Conservation (phyloP, 192 early-diverging fungal species). For the Umbelopsis sp. region DNA sequence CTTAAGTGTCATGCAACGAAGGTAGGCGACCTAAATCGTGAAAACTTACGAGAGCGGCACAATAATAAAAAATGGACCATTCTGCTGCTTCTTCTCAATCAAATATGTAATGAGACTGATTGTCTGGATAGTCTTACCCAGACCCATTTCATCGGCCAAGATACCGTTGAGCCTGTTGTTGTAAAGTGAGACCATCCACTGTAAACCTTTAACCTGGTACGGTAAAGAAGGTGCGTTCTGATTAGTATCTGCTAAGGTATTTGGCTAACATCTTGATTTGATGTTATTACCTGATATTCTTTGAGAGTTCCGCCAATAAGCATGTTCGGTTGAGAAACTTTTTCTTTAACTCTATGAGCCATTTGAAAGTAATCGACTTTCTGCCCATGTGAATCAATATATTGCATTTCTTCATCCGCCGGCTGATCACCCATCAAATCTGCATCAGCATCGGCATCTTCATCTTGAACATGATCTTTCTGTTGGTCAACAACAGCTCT, state of each 20-base stretch:
- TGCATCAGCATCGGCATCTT: not conserved
- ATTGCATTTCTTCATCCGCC: slow-evolving; percentile 28
- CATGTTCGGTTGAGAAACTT: slow-evolving; percentile 75
- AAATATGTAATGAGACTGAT: slow-evolving; percentile 94
- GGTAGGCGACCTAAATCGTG: not conserved
- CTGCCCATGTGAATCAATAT: slow-evolving; percentile 43
- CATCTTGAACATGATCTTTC: slow-evolving; percentile 46
- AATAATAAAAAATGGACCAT: slow-evolving; percentile 92
- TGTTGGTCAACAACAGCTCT: slow-evolving; percentile 86
- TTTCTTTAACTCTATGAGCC: slow-evolving; percentile 86
- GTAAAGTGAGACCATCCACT: slow-evolving; percentile 99
- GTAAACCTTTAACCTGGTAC: slow-evolving; percentile 78
- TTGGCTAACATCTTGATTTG: not conserved
- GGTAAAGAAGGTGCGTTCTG: slow-evolving; percentile 9
- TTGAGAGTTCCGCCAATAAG: slow-evolving; percentile 91
- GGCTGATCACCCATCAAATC: slow-evolving; percentile 41
- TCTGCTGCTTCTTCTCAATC: slow-evolving; percentile 91
- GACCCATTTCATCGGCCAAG: slow-evolving; percentile 94
- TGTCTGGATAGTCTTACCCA: slow-evolving; percentile 92
- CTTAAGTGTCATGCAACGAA: not conserved
- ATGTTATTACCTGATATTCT: slow-evolving; percentile 77
- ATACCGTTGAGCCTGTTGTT: slow-evolving; percentile 99
- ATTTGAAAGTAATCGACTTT: slow-evolving; percentile 83
- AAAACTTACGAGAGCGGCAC: slow-evolving; percentile 86
- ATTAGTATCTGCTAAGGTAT: not conserved